phyloP scores from a whole-genome alignment of 257 asterid genomes.

The Cinchona pubescens region DNA sequence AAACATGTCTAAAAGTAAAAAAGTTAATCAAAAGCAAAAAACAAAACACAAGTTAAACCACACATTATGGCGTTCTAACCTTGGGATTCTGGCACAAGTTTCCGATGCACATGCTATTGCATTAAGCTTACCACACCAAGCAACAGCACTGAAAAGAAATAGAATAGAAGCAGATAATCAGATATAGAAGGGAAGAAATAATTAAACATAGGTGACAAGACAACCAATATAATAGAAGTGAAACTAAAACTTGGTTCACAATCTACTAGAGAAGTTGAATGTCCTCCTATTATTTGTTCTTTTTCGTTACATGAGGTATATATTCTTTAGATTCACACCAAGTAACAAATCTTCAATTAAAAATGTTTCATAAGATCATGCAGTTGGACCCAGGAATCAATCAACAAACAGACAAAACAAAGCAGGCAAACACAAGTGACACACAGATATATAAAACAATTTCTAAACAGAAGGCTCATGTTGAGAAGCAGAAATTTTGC shows the following conservation, averaged over 20 bases:
- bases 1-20: background rate
- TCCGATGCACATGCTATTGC: slow-evolving; percentile 97
- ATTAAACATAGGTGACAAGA: background rate
- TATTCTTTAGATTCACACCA: background rate
- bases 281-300: background rate
- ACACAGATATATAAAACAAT: no score
- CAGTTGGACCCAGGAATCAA: background rate
- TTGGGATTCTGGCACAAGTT: slow-evolving; percentile 97
- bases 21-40: background rate
- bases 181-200: background rate
- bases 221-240: background rate
- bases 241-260: background rate
- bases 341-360: background rate
- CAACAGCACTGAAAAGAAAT: slow-evolving; percentile 70
- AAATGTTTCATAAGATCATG: background rate
- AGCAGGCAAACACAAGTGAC: no score
- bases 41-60: background rate
- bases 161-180: background rate
- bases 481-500: no score
- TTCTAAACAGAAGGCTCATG: no score
- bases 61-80: slow-evolving; percentile 39
- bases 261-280: background rate
- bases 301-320: background rate
- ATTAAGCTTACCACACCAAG: slow-evolving; percentile 98
- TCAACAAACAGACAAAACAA: background rate